A percentile compares a stretch with the other conserved stretches of the same genome.
phyloP scores from a whole-genome alignment of 2,329 filamentous ascomycete genomes.

The Colletotrichum sp. region DNA sequence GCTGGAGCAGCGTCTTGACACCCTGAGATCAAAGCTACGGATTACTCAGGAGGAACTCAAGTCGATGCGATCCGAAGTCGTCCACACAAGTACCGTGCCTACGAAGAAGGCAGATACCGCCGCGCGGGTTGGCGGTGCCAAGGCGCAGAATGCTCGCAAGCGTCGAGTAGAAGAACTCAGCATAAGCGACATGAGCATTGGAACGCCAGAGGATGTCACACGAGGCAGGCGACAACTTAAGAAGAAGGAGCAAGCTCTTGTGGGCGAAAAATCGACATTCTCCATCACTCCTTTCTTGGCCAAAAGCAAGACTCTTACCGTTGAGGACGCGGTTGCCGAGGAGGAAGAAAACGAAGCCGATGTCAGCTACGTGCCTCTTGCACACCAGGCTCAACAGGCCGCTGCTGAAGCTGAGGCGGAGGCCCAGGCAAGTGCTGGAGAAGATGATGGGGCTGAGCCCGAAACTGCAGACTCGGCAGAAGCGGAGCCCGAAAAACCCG shows the following conservation, averaged over 20 bases:
- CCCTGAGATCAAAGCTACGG: slow-evolving; percentile 72
- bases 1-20: slow-evolving; percentile 74
- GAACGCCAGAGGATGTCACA: slow-evolving; percentile 49
- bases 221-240: slow-evolving; percentile 52
- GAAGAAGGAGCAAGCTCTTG: slow-evolving; percentile 64
- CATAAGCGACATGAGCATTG: slow-evolving; percentile 50
- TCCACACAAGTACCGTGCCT: slow-evolving; percentile 23
- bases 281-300: slow-evolving; percentile 95
- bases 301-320: slow-evolving; percentile 62
- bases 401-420: slow-evolving; percentile 11
- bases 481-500: background rate
- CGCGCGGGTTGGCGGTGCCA: background rate
- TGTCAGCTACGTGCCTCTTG: slow-evolving; percentile 17
- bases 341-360: slow-evolving; percentile 31
- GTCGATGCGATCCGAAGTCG: slow-evolving; percentile 49
- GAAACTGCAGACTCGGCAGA: background rate
- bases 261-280: slow-evolving; percentile 89
- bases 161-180: slow-evolving; percentile 49
- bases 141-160: slow-evolving; percentile 46
- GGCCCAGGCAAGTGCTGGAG: background rate
- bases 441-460: background rate
- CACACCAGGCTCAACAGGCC: background rate
- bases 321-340: slow-evolving; percentile 37
- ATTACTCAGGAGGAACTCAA: slow-evolving; percentile 76
- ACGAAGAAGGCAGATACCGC: slow-evolving; percentile 22